Evolutionary conservation across 495 filamentous ascomycete genomes (phyloP).

Genomic region (Stereocaulon alpinum): DNA sequence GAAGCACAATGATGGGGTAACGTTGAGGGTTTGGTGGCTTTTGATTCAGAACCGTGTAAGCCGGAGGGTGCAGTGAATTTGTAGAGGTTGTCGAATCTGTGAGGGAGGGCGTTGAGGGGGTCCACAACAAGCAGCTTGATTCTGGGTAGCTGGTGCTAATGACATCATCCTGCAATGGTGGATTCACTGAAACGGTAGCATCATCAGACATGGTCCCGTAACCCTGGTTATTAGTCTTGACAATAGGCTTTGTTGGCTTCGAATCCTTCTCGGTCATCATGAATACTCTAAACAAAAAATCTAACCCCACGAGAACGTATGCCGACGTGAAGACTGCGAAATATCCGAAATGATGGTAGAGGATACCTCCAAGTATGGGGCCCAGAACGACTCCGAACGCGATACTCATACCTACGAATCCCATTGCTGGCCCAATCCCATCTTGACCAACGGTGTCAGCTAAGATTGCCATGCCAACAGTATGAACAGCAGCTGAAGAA

Average conservation of each 20-base stretch:
- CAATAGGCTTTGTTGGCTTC: neutral
- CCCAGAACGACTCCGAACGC: constrained; percentile 44
- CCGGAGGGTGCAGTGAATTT: neutral
- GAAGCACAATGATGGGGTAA: constrained; percentile 8
- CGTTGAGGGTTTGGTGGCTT: neutral
- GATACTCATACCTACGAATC: constrained; percentile 52
- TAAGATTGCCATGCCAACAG: constrained; percentile 47
- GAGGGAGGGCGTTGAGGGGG: neutral
- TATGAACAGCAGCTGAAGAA: constrained; percentile 51
- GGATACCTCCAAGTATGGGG: constrained; percentile 40
- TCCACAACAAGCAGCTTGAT: neutral
- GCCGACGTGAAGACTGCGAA: constrained; percentile 45
- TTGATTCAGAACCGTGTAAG: neutral
- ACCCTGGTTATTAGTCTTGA: neutral
- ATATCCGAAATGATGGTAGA: constrained; percentile 38
- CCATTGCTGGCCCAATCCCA: constrained; percentile 52
- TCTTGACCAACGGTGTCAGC: constrained; percentile 48
- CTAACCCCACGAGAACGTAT: constrained; percentile 24
- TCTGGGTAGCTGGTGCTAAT: neutral
- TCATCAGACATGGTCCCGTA: neutral
- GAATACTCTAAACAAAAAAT: constrained; percentile 7
- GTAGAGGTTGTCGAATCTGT: neutral
- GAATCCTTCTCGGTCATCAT: neutral
- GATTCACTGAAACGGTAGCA: neutral
- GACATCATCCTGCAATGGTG: neutral